Conservation (phyloP, 148 eudicot genomes). For the Nepenthes gracilis region DNA sequence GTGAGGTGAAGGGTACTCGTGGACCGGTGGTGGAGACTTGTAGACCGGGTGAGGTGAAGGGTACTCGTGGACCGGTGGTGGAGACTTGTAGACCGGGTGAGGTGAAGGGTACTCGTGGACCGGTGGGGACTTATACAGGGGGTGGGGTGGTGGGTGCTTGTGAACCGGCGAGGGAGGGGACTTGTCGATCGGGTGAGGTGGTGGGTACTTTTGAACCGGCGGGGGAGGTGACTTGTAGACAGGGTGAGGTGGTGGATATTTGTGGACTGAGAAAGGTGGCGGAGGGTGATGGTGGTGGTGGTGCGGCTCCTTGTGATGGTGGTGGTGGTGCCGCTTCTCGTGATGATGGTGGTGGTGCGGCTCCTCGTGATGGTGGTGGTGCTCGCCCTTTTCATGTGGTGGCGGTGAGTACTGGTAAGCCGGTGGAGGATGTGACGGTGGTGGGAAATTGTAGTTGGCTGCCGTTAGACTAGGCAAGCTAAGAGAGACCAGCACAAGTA, state of each 20-base stretch:
- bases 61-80: constrained; percentile 14
- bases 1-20: constrained; percentile 5
- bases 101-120: constrained; percentile 6
- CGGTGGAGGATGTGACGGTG: too few species aligned
- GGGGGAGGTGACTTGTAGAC: constrained; percentile 16
- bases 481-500: too few species aligned
- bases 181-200: constrained; percentile 2
- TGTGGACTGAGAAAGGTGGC: not conserved
- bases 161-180: not conserved
- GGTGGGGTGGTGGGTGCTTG: constrained; percentile 14
- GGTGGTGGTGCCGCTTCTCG: too few species aligned
- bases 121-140: too few species aligned
- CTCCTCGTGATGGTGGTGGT: too few species aligned
- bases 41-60: constrained; percentile 20
- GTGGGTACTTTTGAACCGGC: constrained; percentile 5
- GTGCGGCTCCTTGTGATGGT: not conserved
- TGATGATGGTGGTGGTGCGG: too few species aligned
- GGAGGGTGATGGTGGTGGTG: not conserved
- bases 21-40: constrained; percentile 6
- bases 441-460: too few species aligned
- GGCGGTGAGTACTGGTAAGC: not conserved
- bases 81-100: too few species aligned
- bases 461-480: too few species aligned
- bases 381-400: not conserved
- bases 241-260: constrained; percentile 6